These are phyloP conservation scores for Marasmius oreades DNA, from an alignment of 1,284 basidiomycete genomes.

Conservation along the genomic window DNA sequence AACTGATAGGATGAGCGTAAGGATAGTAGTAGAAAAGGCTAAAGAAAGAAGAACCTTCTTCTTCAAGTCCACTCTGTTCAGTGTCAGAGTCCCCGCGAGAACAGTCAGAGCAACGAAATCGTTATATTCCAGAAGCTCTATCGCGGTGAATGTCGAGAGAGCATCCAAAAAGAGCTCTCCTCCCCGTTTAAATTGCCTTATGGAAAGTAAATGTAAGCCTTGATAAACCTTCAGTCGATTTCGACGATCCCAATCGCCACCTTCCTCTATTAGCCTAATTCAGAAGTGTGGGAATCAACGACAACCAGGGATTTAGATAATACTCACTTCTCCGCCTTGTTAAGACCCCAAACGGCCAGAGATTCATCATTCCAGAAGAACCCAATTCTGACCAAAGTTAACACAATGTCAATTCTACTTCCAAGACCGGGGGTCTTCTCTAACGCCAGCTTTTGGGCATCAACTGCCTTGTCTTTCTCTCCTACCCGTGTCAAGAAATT, in stretches of 20 bases:
- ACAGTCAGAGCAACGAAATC: slow-evolving; percentile 90
- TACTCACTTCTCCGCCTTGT: slow-evolving; percentile 79
- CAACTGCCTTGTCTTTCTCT: slow-evolving; percentile 82
- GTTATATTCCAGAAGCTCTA: slow-evolving; percentile 82
- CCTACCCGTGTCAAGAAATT: slow-evolving; percentile 89
- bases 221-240: slow-evolving; percentile 97
- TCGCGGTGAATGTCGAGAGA: slow-evolving; percentile 79
- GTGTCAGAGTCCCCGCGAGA: slow-evolving; percentile 73
- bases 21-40: not conserved
- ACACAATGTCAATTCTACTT: slow-evolving; percentile 88
- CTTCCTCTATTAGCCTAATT: slow-evolving; percentile 84
- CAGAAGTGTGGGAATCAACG: not conserved
- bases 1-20: not conserved
- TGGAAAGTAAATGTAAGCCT: slow-evolving; percentile 82
- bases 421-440: slow-evolving; percentile 94
- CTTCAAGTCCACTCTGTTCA: slow-evolving; percentile 87
- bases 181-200: slow-evolving; percentile 77
- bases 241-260: slow-evolving; percentile 97
- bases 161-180: slow-evolving; percentile 75
- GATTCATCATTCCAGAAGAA: slow-evolving; percentile 87
- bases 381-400: slow-evolving; percentile 87
- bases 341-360: slow-evolving; percentile 72
- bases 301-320: not conserved
- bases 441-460: slow-evolving; percentile 81
- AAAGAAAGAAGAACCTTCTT: slow-evolving; percentile 63